Conservation (phyloP, 345 rosid genomes). For the Citrus cavaleriei region DNA sequence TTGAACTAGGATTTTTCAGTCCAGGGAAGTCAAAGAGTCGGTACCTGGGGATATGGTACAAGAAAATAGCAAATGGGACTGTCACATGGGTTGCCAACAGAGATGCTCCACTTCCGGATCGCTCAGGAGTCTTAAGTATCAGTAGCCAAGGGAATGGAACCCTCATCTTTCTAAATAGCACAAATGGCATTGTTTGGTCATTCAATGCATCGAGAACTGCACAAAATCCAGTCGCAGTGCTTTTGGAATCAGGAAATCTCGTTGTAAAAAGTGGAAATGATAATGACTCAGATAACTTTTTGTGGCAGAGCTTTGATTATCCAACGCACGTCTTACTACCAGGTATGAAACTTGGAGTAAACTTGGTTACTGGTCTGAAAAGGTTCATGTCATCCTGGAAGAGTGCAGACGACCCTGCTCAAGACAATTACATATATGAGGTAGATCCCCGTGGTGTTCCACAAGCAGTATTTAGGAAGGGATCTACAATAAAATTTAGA, state of each 20-base stretch:
- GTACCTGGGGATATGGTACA: constrained; percentile 47
- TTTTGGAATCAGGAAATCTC: constrained; percentile 45
- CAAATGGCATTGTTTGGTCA: constrained; percentile 23
- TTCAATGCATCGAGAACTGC: constrained; percentile 15
- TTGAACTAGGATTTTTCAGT: constrained; percentile 42
- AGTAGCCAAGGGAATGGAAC: not conserved
- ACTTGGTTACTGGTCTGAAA: constrained; percentile 23
- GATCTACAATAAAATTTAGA: not conserved
- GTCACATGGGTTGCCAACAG: constrained; percentile 40
- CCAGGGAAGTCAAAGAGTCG: constrained; percentile 16
- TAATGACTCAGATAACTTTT: not conserved
- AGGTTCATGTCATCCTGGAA: constrained; percentile 34
- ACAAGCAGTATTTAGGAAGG: constrained; percentile 9
- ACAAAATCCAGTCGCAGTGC: constrained; percentile 25
- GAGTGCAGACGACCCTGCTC: constrained; percentile 10
- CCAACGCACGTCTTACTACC: constrained; percentile 32
- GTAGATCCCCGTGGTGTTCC: constrained; percentile 25
- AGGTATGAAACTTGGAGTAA: constrained; percentile 48
- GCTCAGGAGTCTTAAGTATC: constrained; percentile 8
- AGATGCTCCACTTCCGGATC: constrained; percentile 2
- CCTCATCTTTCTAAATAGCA: not conserved
- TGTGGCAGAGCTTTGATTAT: constrained; percentile 59
- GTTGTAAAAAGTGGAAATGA: constrained; percentile 28
- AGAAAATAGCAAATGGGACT: constrained; percentile 9
- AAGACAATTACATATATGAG: constrained; percentile 10